phyloP scores from a whole-genome alignment of 176 grass and related monocot species.

The Metroxylon sagu region DNA sequence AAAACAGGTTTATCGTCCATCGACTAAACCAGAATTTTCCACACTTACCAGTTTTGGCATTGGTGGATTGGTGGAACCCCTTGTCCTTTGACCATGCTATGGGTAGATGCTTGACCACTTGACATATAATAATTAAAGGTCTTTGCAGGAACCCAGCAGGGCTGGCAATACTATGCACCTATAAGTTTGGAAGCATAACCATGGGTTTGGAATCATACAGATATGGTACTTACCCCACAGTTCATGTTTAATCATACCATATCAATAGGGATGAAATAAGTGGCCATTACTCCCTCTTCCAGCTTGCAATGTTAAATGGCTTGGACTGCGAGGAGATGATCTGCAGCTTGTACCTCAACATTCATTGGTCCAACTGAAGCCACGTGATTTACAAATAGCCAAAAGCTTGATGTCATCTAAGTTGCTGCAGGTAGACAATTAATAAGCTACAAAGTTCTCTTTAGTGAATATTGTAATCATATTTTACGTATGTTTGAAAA shows the following conservation, averaged over 20 bases:
- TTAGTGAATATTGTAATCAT: background rate
- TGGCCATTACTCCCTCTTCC: conserved; percentile 7
- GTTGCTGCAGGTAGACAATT: conserved; percentile 48
- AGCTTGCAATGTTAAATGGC: conserved; percentile 98
- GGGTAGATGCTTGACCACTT: background rate
- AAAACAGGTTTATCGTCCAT: conserved; percentile 68
- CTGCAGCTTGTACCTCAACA: conserved; percentile 62
- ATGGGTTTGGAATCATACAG: conserved; percentile 92
- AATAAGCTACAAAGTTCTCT: conserved; percentile 7
- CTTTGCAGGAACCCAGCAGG: conserved; percentile 89
- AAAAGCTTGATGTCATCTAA: conserved; percentile 79
- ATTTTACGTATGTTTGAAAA: background rate
- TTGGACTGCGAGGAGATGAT: conserved; percentile 71
- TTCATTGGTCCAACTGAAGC: conserved; percentile 54
- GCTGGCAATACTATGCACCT: conserved; percentile 89
- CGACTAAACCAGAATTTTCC: conserved; percentile 62
- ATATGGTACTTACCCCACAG: conserved; percentile 46
- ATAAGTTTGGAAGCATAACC: conserved; percentile 87
- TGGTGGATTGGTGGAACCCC: conserved; percentile 75
- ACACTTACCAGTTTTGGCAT: conserved; percentile 63
- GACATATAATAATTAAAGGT: conserved; percentile 4
- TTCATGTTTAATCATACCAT: too few relatives aligned
- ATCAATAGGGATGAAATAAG: too few relatives aligned
- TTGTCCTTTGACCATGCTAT: conserved; percentile 12
- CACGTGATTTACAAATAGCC: conserved; percentile 60